A percentile compares a stretch with the other conserved stretches of the same genome.
phyloP scores from a whole-genome alignment of 1,284 basidiomycete species.

The Ustilago loliicola region DNA sequence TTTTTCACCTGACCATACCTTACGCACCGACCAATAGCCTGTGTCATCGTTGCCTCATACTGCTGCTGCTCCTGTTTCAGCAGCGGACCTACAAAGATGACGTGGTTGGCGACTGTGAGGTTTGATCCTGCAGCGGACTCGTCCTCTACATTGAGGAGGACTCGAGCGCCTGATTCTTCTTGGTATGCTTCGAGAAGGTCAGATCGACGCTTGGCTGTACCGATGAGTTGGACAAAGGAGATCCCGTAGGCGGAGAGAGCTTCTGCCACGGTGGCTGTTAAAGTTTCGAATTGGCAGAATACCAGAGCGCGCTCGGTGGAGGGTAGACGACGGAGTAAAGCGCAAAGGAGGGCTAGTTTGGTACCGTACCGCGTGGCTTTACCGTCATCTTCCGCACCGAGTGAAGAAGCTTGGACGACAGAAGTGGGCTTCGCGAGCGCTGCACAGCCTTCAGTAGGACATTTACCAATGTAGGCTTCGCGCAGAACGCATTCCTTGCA shows the following conservation, averaged over 20 bases:
- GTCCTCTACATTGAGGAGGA: slow-evolving; percentile 90
- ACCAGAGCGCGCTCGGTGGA: slow-evolving; percentile 85
- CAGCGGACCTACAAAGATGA: slow-evolving; percentile 91
- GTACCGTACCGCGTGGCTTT: slow-evolving; percentile 83
- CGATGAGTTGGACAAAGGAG: slow-evolving; percentile 83
- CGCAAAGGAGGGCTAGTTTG: slow-evolving; percentile 87
- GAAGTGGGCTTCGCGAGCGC: slow-evolving; percentile 51
- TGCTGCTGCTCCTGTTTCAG: slow-evolving; percentile 77
- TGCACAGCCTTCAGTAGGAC: slow-evolving; percentile 52
- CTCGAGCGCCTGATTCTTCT: slow-evolving; percentile 76
- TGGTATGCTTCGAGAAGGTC: slow-evolving; percentile 76
- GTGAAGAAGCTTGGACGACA: slow-evolving; percentile 51
- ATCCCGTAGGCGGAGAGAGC: slow-evolving; percentile 82
- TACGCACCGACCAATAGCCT: slow-evolving; percentile 55
- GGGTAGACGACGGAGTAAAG: slow-evolving; percentile 84
- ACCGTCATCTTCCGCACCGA: slow-evolving; percentile 64
- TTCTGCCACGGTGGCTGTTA: slow-evolving; percentile 88
- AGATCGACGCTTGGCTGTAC: slow-evolving; percentile 74
- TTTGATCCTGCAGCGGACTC: slow-evolving; percentile 94
- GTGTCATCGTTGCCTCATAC: slow-evolving; percentile 60
- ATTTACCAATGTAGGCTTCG: slow-evolving; percentile 57
- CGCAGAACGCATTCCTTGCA: slow-evolving; percentile 52
- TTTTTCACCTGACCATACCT: slow-evolving; percentile 59
- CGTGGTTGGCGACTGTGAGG: slow-evolving; percentile 91
- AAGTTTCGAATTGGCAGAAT: slow-evolving; percentile 93